These are phyloP conservation scores for Syzygium jambos DNA, from an alignment of 345 rosid genomes.

Conservation along the genomic window DNA sequence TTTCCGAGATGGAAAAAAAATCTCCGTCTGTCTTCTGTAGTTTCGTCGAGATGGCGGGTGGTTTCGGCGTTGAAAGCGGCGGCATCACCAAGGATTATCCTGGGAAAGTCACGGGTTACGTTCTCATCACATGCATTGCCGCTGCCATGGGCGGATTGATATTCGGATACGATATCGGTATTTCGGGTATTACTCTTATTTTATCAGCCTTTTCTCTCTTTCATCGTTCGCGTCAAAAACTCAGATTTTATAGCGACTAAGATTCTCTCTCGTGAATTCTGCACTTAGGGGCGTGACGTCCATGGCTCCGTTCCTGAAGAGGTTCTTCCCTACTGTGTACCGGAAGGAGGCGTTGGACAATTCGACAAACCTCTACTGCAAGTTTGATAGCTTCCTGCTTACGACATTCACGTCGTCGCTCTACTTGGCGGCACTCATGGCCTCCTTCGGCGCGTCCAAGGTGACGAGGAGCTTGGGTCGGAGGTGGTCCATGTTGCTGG, in stretches of 20 bases:
- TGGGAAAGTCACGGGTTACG: background rate
- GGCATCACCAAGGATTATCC: background rate
- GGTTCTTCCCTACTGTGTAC: conserved; percentile 35
- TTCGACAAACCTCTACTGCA: conserved; percentile 29
- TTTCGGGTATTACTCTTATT: background rate
- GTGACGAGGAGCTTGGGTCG: conserved; percentile 33
- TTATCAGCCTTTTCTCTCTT: background rate
- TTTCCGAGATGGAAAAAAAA: background rate
- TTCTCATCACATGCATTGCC: background rate
- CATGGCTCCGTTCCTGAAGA: conserved; percentile 28
- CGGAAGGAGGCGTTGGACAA: conserved; percentile 3
- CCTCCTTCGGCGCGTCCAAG: conserved; percentile 34
- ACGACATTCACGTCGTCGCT: conserved; percentile 48
- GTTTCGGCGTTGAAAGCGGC: background rate
- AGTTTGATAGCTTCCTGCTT: conserved; percentile 24
- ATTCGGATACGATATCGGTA: conserved; percentile 33
- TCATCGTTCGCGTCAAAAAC: background rate
- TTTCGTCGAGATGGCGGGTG: background rate
- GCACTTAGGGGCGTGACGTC: conserved; percentile 42
- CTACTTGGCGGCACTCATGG: conserved; percentile 35
- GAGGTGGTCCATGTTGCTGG: conserved; percentile 25
- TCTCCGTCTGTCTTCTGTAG: background rate
- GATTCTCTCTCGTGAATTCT: background rate
- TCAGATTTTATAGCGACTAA: background rate
- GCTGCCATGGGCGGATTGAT: conserved; percentile 20